Evolutionary conservation across 2,329 filamentous ascomycete genomes (phyloP).

Genomic region (Neonectria ditissima): DNA sequence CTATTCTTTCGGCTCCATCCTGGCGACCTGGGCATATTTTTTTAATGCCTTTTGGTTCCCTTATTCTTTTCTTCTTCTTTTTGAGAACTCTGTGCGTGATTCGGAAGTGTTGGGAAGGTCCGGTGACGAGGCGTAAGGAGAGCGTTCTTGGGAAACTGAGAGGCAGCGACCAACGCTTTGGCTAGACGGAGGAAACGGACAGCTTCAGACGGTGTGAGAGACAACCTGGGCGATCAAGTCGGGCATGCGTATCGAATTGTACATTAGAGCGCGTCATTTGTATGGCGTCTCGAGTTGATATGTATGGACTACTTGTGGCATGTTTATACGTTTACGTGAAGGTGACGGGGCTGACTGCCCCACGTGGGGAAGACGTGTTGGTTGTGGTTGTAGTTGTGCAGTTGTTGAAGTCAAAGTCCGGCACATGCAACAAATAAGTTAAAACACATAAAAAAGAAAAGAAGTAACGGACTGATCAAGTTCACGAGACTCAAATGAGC

Average conservation of each 20-base stretch:
- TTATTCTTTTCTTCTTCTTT: conserved; percentile 31
- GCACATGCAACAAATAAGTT: conserved; percentile 38
- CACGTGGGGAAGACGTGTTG: conserved; percentile 12
- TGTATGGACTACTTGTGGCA: conserved; percentile 28
- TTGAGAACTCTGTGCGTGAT: conserved; percentile 29
- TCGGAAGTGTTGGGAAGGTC: conserved; percentile 39
- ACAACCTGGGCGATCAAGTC: conserved; percentile 12
- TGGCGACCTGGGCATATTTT: conserved; percentile 42
- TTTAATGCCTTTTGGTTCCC: conserved; percentile 40
- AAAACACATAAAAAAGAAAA: conserved; percentile 37
- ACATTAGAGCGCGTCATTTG: conserved; percentile 41
- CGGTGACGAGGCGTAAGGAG: conserved; percentile 32
- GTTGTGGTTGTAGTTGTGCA: conserved; percentile 23
- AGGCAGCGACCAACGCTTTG: conserved; percentile 33
- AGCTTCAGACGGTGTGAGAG: conserved; percentile 3
- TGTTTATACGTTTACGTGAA: conserved; percentile 20
- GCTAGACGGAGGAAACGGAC: conserved; percentile 17
- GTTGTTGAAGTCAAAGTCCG: conserved; percentile 34
- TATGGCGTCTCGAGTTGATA: conserved; percentile 35
- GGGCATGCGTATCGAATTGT: conserved; percentile 42
- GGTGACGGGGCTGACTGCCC: conserved; percentile 15
- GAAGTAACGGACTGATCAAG: conserved; percentile 35
- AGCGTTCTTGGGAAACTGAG: conserved; percentile 20
- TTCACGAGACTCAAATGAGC: neutral
- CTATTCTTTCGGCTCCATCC: conserved; percentile 45